Evolutionary conservation across 2,329 filamentous ascomycete genomes (phyloP).

Genomic region (Cladobotryum mycophilum): DNA sequence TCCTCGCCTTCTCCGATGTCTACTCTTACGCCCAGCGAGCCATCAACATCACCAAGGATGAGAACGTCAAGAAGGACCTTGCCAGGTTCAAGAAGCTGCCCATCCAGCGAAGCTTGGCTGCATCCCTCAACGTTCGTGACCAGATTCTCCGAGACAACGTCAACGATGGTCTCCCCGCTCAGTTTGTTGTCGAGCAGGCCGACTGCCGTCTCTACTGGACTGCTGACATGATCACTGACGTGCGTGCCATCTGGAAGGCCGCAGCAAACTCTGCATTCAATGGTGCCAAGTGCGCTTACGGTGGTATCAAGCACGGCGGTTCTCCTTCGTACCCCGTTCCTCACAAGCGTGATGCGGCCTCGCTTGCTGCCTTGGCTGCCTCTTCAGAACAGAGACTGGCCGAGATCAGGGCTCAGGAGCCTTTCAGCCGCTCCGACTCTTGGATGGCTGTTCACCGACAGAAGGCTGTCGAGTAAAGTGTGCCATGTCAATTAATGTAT

Average conservation of each 20-base stretch:
- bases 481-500: too few relatives aligned
- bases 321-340: too few relatives aligned
- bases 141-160: slow-evolving; percentile 31
- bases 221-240: slow-evolving; percentile 40
- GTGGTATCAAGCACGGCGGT: slow-evolving; percentile 20
- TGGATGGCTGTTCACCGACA: too few relatives aligned
- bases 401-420: too few relatives aligned
- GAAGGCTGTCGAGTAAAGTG: too few relatives aligned
- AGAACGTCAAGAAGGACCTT: slow-evolving; percentile 15
- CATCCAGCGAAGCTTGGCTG: slow-evolving; percentile 25
- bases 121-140: slow-evolving; percentile 34
- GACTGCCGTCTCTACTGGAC: slow-evolving; percentile 49
- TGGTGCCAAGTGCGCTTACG: slow-evolving; percentile 34
- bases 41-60: slow-evolving; percentile 14
- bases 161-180: slow-evolving; percentile 37
- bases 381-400: too few relatives aligned
- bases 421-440: too few relatives aligned
- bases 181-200: slow-evolving; percentile 41
- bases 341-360: too few relatives aligned
- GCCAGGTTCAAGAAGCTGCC: slow-evolving; percentile 25
- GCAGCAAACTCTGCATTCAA: slow-evolving; percentile 35
- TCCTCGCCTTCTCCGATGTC: slow-evolving; percentile 26
- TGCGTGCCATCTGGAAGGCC: slow-evolving; percentile 41
- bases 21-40: slow-evolving; percentile 19
- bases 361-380: too few relatives aligned